These are phyloP conservation scores for Pseudozyma flocculosa DNA, from an alignment of 1,284 basidiomycete genomes.

Conservation along the genomic window DNA sequence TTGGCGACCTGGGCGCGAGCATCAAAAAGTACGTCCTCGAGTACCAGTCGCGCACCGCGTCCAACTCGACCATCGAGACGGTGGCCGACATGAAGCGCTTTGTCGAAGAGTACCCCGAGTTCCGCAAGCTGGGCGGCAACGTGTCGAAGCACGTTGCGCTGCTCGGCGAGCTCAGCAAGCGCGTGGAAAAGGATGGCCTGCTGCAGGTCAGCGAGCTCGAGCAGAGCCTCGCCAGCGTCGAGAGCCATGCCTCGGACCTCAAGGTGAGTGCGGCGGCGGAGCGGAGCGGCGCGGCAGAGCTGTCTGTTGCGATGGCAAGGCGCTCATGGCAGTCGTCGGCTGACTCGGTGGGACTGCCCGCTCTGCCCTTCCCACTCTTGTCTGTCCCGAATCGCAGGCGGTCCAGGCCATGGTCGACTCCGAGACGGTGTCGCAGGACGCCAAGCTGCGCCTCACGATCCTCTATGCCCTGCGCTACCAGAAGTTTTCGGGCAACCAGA, in stretches of 20 bases:
- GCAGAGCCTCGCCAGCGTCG: constrained; percentile 89
- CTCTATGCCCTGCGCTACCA: constrained; percentile 94
- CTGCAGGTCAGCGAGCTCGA: constrained; percentile 91
- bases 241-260: constrained; percentile 76
- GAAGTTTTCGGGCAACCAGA: constrained; percentile 81
- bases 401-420: constrained; percentile 59
- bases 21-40: constrained; percentile 92
- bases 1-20: constrained; percentile 91
- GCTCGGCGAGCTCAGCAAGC: constrained; percentile 88
- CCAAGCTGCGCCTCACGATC: constrained; percentile 90
- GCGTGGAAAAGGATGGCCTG: constrained; percentile 75
- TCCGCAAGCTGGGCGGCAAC: constrained; percentile 91
- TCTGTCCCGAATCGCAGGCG: no score
- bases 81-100: constrained; percentile 76
- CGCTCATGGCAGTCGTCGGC: no score
- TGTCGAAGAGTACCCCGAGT: constrained; percentile 98
- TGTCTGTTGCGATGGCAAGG: no score
- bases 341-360: no score
- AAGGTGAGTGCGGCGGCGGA: constrained; percentile 69
- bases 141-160: constrained; percentile 97
- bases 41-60: constrained; percentile 76
- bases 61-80: constrained; percentile 84
- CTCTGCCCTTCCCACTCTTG: no score
- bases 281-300: not conserved
- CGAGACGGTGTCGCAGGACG: constrained; percentile 70